Evolutionary conservation across 2,329 filamentous ascomycete genomes (phyloP), one percentile per base, ranked within the genome.

Genomic region (Claviceps arundinis): DNA sequence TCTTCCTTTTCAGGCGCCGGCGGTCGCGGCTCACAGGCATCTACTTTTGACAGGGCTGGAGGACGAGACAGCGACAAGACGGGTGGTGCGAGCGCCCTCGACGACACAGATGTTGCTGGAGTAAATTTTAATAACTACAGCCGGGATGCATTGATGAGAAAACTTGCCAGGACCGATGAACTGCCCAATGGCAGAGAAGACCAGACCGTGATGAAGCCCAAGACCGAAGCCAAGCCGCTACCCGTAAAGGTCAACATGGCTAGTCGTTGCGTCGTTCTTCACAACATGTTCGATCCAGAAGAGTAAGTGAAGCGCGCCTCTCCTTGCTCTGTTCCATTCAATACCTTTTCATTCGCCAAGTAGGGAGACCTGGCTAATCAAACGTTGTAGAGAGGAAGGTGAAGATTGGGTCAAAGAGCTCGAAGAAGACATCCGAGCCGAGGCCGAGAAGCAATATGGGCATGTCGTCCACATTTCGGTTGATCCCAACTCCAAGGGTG

Each of bases 51-150:
- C 68, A 87, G 91, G 63, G 87, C 89, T 54, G 87, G 89, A 59
- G 88, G 85, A 59, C 84, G 90, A 62, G 89, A 95, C 63, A 88
- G 84, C 67, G 89, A 95, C 64, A 95, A 96, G 70, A 81, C 87
- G 46, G 87, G 87, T 55, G 89, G 89, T 61, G 91, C 91, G 48
- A 95, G 90, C 72, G 93, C 93, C 62, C 76, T 98, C 50, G 93
- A 98, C 71, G 93, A 98, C 66, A 95, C 90, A 56, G 93, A 98
- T 69, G 93, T 98, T 66, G 89, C 87, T 50, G 93, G 93, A 65
- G 91, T 98, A 70, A 97, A 97, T 73, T 97, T 97, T 85, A 95
- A 89, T 79, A 96, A 96, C 71, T 96, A 95, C 75, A 95, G 89
- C 77, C 88, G 93, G 73, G 89, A 97, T 74, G 88, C 90, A 65